A percentile compares a stretch with the other conserved stretches of the same genome.
Evolutionary conservation across 495 filamentous ascomycete species (phyloP).

Genomic region (Corynascus novoguineensis): DNA sequence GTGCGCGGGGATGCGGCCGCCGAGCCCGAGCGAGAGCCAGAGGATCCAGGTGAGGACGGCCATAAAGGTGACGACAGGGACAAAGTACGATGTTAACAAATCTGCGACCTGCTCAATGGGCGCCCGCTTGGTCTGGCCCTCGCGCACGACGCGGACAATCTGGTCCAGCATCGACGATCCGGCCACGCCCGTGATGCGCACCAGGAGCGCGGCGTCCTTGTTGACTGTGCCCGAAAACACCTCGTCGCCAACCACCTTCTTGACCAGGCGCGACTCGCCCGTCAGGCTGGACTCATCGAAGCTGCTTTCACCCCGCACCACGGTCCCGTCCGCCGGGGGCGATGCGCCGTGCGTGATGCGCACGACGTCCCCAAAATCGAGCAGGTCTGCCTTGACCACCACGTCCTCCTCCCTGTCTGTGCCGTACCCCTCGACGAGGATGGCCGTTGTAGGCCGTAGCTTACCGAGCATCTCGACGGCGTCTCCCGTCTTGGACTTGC

Average conservation of each 20-base stretch:
- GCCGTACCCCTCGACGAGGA: slow-evolving; percentile 52
- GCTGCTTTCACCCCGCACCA: slow-evolving; percentile 57
- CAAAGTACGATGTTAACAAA: slow-evolving; percentile 79
- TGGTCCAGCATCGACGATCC: slow-evolving; percentile 88
- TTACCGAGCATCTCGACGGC: slow-evolving; percentile 76
- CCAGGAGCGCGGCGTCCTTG: slow-evolving; percentile 60
- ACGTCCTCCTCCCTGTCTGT: slow-evolving; percentile 29
- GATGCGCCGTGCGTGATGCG: slow-evolving; percentile 72
- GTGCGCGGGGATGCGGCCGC: slow-evolving; percentile 58
- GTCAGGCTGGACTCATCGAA: slow-evolving; percentile 92
- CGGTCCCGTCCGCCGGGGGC: slow-evolving; percentile 75
- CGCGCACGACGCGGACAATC: slow-evolving; percentile 82
- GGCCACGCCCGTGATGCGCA: slow-evolving; percentile 62
- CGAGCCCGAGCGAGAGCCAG: slow-evolving; percentile 73
- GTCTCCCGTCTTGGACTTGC: slow-evolving; percentile 86
- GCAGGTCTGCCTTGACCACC: slow-evolving; percentile 59
- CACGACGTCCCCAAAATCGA: slow-evolving; percentile 80
- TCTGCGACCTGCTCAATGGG: slow-evolving; percentile 85
- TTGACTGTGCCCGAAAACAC: slow-evolving; percentile 89
- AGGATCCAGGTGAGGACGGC: slow-evolving; percentile 77
- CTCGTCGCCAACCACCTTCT: slow-evolving; percentile 62
- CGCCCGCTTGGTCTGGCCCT: slow-evolving; percentile 82
- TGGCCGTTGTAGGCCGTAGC: slow-evolving; percentile 72
- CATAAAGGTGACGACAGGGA: slow-evolving; percentile 75
- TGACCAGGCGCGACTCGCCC: slow-evolving; percentile 74